These are phyloP conservation scores for Saccharomycopsis crataegensis DNA, from an alignment of 1,139 yeast genomes.

Conservation along the genomic window DNA sequence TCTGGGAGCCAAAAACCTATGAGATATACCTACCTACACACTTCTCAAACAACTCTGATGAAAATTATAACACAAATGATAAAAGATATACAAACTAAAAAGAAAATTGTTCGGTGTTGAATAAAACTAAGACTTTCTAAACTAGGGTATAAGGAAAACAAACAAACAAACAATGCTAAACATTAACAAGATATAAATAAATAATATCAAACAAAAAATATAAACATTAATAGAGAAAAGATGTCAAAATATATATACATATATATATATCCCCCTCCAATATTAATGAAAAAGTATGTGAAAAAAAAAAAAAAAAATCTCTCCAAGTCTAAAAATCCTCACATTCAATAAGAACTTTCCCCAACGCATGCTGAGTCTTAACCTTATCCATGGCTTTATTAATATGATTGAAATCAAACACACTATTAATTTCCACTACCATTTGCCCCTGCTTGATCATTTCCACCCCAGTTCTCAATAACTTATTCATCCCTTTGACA, in stretches of 20 bases:
- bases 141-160: too few relatives aligned
- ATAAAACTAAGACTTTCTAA: too few relatives aligned
- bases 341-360: constrained; percentile 49
- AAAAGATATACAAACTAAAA: too few relatives aligned
- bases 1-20: too few relatives aligned
- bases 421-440: constrained; percentile 43
- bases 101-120: too few relatives aligned
- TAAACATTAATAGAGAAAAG: background rate
- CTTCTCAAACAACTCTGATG: too few relatives aligned
- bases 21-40: too few relatives aligned
- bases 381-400: constrained; percentile 46
- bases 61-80: too few relatives aligned
- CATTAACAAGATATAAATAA: too few relatives aligned
- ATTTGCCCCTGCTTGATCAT: constrained; percentile 23
- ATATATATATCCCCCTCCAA: too few relatives aligned
- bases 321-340: constrained; percentile 28
- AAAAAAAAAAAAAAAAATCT: background rate
- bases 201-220: too few relatives aligned
- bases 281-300: background rate
- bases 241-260: background rate
- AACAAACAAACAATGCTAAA: too few relatives aligned
- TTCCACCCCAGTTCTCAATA: constrained; percentile 35
- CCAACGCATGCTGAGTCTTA: constrained; percentile 47
- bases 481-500: constrained; percentile 31
- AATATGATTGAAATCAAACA: constrained; percentile 45